These are phyloP conservation scores for Calamus simplicifolius DNA, from an alignment of 176 grass and related monocot species.

Conservation along the genomic window DNA sequence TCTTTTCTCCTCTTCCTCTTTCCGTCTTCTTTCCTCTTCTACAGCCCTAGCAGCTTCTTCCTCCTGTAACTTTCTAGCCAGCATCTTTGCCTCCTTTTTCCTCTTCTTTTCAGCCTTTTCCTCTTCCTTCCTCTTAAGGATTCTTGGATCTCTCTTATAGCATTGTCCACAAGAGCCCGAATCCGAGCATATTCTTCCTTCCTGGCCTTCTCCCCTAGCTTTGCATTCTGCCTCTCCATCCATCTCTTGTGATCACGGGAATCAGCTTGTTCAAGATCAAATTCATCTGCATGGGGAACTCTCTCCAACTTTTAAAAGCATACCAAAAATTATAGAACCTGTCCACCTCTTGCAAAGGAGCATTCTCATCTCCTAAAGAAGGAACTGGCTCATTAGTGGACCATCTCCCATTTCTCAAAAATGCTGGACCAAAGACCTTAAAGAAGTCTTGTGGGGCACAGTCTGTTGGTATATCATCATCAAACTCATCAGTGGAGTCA, in stretches of 20 bases:
- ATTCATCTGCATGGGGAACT: constrained; percentile 85
- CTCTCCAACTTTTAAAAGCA: constrained; percentile 90
- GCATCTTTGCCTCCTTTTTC: constrained; percentile 77
- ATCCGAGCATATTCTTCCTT: constrained; percentile 68
- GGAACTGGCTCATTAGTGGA: constrained; percentile 73
- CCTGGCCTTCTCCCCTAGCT: constrained; percentile 83
- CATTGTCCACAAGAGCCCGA: constrained; percentile 81
- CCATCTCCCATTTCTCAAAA: constrained; percentile 95
- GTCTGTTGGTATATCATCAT: constrained; percentile 95
- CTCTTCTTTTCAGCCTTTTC: constrained; percentile 87
- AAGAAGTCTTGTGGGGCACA: constrained; percentile 94
- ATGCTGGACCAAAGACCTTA: constrained; percentile 89
- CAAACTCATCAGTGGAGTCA: constrained; percentile 97
- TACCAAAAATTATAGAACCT: constrained; percentile 98
- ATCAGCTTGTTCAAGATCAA: constrained; percentile 95
- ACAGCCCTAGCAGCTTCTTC: constrained; percentile 67
- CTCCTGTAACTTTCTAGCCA: constrained; percentile 79
- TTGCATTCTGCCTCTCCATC: constrained; percentile 97
- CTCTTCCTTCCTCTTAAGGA: constrained; percentile 78
- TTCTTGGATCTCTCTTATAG: constrained; percentile 87
- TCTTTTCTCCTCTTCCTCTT: constrained; percentile 70
- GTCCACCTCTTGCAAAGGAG: constrained; percentile 60
- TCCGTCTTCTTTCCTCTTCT: constrained; percentile 64
- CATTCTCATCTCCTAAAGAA: constrained; percentile 66
- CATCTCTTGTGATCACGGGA: constrained; percentile 97